Conservation (phyloP, 169 alveolate genomes). For the Plasmodium yoelii region DNA sequence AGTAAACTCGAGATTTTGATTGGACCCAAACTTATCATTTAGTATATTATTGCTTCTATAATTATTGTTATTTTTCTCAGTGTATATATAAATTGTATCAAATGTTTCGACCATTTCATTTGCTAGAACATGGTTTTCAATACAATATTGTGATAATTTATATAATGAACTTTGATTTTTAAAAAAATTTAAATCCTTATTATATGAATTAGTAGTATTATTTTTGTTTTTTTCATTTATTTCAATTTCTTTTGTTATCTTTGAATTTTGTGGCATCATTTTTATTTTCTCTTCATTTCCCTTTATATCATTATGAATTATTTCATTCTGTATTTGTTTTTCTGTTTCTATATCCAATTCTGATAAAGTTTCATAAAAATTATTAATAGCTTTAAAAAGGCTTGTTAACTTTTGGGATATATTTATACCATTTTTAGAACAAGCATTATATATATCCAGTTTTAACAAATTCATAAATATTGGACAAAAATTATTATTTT, state of each 20-base stretch:
- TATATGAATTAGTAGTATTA: slow-evolving; percentile 1
- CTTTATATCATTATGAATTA: background rate
- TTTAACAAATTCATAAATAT: slow-evolving; percentile 59
- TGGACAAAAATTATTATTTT: slow-evolving; percentile 76
- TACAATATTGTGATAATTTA: slow-evolving; percentile 69
- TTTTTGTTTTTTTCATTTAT: background rate
- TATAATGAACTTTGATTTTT: slow-evolving; percentile 56
- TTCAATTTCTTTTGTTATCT: background rate
- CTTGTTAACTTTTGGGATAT: slow-evolving; percentile 18
- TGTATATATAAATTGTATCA: slow-evolving; percentile 61
- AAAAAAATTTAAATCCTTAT: slow-evolving; percentile 31
- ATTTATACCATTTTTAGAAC: slow-evolving; percentile 15
- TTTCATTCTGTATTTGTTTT: background rate
- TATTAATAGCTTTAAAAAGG: slow-evolving; percentile 16
- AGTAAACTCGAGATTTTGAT: slow-evolving; percentile 4
- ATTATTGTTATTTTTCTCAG: slow-evolving; percentile 17
- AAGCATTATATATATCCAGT: slow-evolving; percentile 60
- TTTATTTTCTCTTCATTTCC: background rate
- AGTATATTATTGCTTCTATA: background rate
- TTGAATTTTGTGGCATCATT: background rate
- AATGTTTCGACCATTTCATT: slow-evolving; percentile 34
- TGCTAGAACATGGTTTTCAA: slow-evolving; percentile 34
- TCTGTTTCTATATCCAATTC: no score
- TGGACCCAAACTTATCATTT: background rate
- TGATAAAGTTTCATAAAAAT: slow-evolving; percentile 22